Evolutionary conservation across 1,139 yeast genomes (phyloP), one percentile per base, ranked within the genome.

Genomic region (Torulaspora pretoriensis): DNA sequence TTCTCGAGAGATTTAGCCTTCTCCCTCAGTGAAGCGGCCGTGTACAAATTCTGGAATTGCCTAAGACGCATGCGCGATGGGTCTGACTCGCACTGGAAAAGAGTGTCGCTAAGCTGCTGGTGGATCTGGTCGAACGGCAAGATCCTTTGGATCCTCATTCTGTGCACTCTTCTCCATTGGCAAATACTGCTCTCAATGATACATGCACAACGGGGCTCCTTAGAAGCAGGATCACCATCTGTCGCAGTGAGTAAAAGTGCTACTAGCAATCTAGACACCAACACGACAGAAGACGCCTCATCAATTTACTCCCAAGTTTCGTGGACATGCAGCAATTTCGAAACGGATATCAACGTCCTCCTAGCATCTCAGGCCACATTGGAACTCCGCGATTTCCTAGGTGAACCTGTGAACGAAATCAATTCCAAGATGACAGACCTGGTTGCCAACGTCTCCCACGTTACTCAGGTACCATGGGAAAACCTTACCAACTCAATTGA

Each of bases 101-200:
- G 38, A 12, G 19, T 40, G 4, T 17, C 36, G 2, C 16, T 19
- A 13, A 31, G 23, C 23, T 40, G 23, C 29, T 47, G 42, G 43
- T 49, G 52, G 52, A 37, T 46, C 14, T 39, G 38, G 33, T 46
- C 50, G 7, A 49, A 31, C 16, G 46, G 48, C 1, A 43, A 29
- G 26, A 38, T 43, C 14, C 39, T 49, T 12, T 39, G 45, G 45
- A 24, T 44, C 10, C 33, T 49, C n/a, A 8, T 47, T 3, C 29
- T 46, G 12, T 42, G 38, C 33, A 27, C 39, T 9, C 8, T 47
- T 8, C 14, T 46, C 12, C 48, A 49, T 25, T 49, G 44, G 43
- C 50, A 46, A 24, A 29, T 47, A 8, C 26, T 37, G 12, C 4
- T 29, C 8, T 42, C 48, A 16, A 16, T 43, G 24, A 14, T 35